Evolutionary conservation across 192 early-diverging fungal species (phyloP), one percentile per base, ranked within the genome.

Genomic region (Gorgonomyces haynaldii): DNA sequence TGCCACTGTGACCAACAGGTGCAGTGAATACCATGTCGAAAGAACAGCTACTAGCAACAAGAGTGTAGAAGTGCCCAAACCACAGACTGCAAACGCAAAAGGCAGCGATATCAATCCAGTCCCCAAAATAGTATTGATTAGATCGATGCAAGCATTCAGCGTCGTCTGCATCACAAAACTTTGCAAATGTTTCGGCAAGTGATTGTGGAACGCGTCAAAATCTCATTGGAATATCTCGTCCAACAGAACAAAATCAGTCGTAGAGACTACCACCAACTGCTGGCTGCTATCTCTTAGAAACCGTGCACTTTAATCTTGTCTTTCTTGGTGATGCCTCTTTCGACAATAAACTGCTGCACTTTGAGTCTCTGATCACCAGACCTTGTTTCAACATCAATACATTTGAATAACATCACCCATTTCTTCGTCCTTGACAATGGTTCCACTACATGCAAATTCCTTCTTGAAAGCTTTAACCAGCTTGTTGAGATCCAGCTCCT

Each of bases 381-480:
- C 30, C 94, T 72, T 76, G 94, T 89, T 59, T 95, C 86, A 49
- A 91, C 81, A 45, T 86, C 70, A 21, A n/a, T n/a, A n/a, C 30
- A 98, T 72, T 76, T 98, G 91, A 61, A 98, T 88, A 49, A 91
- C 81, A 45, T 86, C 70, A 21, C 91, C 94, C 47, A 81, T 66
- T 56, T 92, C 86, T 61, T 92, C 83, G 76, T 96, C 89, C 54
- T 88, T 69, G 27, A 93, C 80, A 28, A 98, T 69, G n/a, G 77
- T 89, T 31, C 94, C 94, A 69, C 90, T 92, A 76, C 94, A 98
- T 27, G 88, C 91, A 63, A 92, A 94, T 25, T 84, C 81, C 65
- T 92, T 92, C 73, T 94, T 98, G 61, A 98, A 90, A 42, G 81
- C 84, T 74, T 98, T 98, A 57, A 95, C 71, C 57, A 98, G 69